Evolutionary conservation across 768 basidiomycete species (phyloP).

Genomic region (Mycena polygramma): DNA sequence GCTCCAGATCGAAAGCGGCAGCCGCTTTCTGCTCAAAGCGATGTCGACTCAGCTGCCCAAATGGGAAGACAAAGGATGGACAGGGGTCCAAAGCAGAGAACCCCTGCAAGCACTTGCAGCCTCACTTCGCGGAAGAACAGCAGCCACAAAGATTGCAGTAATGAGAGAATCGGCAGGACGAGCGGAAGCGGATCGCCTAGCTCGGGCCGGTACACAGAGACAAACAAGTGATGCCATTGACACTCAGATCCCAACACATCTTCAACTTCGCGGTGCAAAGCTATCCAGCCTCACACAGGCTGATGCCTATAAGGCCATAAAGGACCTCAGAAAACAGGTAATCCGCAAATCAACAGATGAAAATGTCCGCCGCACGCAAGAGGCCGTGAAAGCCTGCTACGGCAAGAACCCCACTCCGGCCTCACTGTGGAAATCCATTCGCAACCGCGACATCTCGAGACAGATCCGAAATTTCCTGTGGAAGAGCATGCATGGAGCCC

Average conservation of each 20-base stretch:
- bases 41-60: not conserved
- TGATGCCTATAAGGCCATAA: not conserved
- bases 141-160: not conserved
- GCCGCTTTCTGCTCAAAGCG: not conserved
- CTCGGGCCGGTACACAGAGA: not conserved
- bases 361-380: not conserved
- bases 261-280: not conserved
- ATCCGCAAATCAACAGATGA: not conserved
- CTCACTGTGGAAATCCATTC: not conserved
- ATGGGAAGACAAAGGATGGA: slow-evolving; percentile 11
- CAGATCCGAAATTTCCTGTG: not conserved
- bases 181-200: not conserved
- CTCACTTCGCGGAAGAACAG: not conserved
- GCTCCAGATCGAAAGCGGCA: not conserved
- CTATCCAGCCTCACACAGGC: not conserved
- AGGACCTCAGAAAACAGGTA: not conserved
- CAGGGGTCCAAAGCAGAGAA: not conserved
- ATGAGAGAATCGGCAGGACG: not conserved
- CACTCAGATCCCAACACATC: not conserved
- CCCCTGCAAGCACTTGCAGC: not conserved
- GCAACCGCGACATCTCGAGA: not conserved
- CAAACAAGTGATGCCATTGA: not conserved
- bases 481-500: not conserved
- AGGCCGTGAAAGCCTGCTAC: not conserved
- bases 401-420: not conserved